phyloP scores from a whole-genome alignment of 495 filamentous ascomycete species.

The Hypoxylon lienhwacheense region DNA sequence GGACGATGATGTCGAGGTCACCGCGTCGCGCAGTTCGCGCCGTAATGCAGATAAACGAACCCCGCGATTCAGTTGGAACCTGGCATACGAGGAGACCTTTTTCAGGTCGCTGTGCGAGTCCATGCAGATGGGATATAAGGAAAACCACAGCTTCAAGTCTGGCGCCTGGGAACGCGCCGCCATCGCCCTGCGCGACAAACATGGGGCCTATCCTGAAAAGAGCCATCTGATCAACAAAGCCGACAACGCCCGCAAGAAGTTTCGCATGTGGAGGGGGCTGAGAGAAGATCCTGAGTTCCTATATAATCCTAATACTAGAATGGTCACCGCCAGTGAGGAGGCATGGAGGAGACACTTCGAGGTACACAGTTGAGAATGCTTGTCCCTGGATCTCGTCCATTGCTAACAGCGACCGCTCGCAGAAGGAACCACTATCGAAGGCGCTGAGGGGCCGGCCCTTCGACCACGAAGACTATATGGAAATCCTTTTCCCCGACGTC shows the following conservation, averaged over 20 bases:
- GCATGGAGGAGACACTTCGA: slow-evolving; percentile 52
- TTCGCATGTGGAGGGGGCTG: slow-evolving; percentile 55
- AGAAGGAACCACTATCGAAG: slow-evolving; percentile 54
- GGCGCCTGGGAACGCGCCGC: slow-evolving; percentile 56
- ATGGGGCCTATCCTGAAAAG: slow-evolving; percentile 53
- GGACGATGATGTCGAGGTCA: slow-evolving; percentile 29
- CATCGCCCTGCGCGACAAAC: slow-evolving; percentile 48
- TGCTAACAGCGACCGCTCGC: slow-evolving; percentile 6
- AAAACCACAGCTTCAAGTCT: slow-evolving; percentile 56
- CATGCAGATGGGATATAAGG: slow-evolving; percentile 49
- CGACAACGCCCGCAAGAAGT: slow-evolving; percentile 58
- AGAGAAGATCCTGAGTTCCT: slow-evolving; percentile 53
- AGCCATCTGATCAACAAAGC: slow-evolving; percentile 57
- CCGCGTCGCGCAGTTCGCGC: slow-evolving; percentile 30
- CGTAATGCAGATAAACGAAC: slow-evolving; percentile 47
- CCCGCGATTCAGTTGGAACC: slow-evolving; percentile 56
- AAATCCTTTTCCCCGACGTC: slow-evolving; percentile 54
- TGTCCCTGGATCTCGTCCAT: background rate
- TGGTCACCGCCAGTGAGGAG: slow-evolving; percentile 52
- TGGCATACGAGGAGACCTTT: slow-evolving; percentile 52
- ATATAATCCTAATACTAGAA: slow-evolving; percentile 48
- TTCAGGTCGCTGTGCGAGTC: slow-evolving; percentile 55
- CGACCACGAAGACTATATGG: slow-evolving; percentile 56
- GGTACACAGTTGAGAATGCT: slow-evolving; percentile 35
- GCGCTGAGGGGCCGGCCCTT: slow-evolving; percentile 51